Evolutionary conservation across 1,284 basidiomycete genomes (phyloP).

Genomic region (Ustilago bromivora): DNA sequence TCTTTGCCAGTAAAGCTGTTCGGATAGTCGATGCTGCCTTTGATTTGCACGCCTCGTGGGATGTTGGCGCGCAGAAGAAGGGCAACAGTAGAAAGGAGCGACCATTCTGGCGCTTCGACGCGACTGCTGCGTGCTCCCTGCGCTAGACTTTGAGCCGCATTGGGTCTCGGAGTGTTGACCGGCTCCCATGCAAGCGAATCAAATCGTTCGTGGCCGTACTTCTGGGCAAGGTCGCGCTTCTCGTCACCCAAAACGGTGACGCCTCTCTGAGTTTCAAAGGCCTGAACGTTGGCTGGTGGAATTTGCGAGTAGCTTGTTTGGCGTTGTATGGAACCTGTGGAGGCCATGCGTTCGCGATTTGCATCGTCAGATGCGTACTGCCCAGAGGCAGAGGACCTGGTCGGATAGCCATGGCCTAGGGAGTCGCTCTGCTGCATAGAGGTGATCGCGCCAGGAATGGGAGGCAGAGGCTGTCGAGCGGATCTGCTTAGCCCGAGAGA

Average conservation of each 20-base stretch:
- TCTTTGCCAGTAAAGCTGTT: constrained; percentile 67
- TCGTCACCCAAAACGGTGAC: constrained; percentile 9
- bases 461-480: constrained; percentile 41
- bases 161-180: constrained; percentile 25
- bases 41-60: constrained; percentile 82
- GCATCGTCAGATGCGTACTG: constrained; percentile 8
- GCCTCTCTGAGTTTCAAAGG: constrained; percentile 4
- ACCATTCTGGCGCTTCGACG: constrained; percentile 74
- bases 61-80: constrained; percentile 88
- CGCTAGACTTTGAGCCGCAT: not conserved
- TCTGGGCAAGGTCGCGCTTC: constrained; percentile 12
- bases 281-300: not conserved
- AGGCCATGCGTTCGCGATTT: constrained; percentile 6
- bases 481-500: constrained; percentile 22
- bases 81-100: constrained; percentile 86
- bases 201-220: constrained; percentile 28
- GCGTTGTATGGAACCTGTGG: constrained; percentile 14
- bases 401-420: constrained; percentile 16
- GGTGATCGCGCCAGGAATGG: constrained; percentile 21
- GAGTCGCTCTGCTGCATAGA: constrained; percentile 8
- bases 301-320: constrained; percentile 15
- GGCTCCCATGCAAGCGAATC: constrained; percentile 48
- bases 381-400: not conserved
- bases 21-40: constrained; percentile 66
- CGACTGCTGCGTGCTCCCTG: constrained; percentile 4